Conservation (phyloP, 2,329 filamentous ascomycete species). For the Catunica adiposa region DNA sequence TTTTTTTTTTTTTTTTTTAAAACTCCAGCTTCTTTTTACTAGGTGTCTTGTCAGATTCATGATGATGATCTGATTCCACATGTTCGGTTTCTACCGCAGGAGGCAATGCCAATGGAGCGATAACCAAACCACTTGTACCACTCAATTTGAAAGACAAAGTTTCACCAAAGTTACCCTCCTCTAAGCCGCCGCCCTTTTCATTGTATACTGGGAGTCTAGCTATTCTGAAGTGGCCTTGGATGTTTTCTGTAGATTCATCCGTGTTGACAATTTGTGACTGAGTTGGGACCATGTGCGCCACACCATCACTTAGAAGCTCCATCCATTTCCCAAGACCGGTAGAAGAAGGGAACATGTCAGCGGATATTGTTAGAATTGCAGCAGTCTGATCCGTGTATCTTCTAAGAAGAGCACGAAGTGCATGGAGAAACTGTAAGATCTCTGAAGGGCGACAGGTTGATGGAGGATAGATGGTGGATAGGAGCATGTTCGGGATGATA, state of each 20-base stretch:
- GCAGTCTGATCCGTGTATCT: conserved; percentile 48
- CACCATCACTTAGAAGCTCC: conserved; percentile 69
- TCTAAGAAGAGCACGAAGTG: conserved; percentile 57
- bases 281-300: conserved; percentile 48
- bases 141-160: conserved; percentile 86
- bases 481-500: conserved; percentile 69
- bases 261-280: conserved; percentile 11
- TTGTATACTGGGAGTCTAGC: conserved; percentile 73
- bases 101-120: conserved; percentile 78
- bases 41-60: conserved; percentile 15
- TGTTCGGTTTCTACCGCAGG: conserved; percentile 54
- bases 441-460: conserved; percentile 52
- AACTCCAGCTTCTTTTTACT: conserved; percentile 27
- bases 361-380: conserved; percentile 58
- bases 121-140: conserved; percentile 59
- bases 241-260: conserved; percentile 8
- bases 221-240: conserved; percentile 62
- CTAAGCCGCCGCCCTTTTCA: conserved; percentile 69
- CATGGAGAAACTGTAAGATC: conserved; percentile 67
- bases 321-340: conserved; percentile 71
- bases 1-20: neutral
- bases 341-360: conserved; percentile 61
- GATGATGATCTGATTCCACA: conserved; percentile 1
- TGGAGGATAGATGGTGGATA: conserved; percentile 67
- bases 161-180: conserved; percentile 52